Percentiles rank a stretch among this genome's conserved stretches.
These are phyloP conservation scores for Phlyctochytrium planicorne DNA, from an alignment of 192 early-diverging fungal genomes.

Conservation along the genomic window DNA sequence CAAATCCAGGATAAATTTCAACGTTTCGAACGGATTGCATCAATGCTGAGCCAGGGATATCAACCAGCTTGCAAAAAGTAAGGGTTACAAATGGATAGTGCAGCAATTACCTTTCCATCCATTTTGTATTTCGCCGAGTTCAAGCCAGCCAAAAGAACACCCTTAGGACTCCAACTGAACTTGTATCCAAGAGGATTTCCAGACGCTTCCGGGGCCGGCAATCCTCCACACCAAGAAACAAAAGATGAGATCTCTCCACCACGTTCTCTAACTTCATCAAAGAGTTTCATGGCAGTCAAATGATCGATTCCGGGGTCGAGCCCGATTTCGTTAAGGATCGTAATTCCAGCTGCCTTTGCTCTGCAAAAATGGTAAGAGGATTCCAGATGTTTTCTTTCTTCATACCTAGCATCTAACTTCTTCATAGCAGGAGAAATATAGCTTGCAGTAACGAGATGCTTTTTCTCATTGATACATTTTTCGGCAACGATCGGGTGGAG, in stretches of 20 bases:
- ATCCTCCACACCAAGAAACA: conserved; percentile 94
- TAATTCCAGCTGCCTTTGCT: conserved; percentile 78
- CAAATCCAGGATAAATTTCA: conserved; percentile 80
- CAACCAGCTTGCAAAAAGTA: conserved; percentile 12
- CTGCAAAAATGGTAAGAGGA: conserved; percentile 26
- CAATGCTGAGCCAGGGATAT: conserved; percentile 68
- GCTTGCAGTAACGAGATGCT: conserved; percentile 94
- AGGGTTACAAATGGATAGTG: background rate
- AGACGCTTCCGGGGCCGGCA: conserved; percentile 88
- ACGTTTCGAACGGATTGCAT: conserved; percentile 74
- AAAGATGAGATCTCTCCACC: conserved; percentile 75
- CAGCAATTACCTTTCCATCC: conserved; percentile 59
- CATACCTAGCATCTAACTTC: conserved; percentile 63
- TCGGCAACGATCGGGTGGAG: conserved; percentile 76
- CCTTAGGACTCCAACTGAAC: conserved; percentile 97
- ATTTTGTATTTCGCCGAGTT: conserved; percentile 88
- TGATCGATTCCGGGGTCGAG: conserved; percentile 98
- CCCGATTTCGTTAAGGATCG: conserved; percentile 96
- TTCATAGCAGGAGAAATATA: conserved; percentile 94
- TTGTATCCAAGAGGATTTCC: conserved; percentile 93
- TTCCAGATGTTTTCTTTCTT: background rate
- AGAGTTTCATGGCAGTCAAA: conserved; percentile 92
- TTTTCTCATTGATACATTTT: conserved; percentile 74
- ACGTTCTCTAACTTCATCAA: conserved; percentile 77
- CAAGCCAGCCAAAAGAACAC: conserved; percentile 93